Evolutionary conservation across 2,329 filamentous ascomycete genomes (phyloP), one percentile per base, ranked within the genome.

Genomic region (Cercospora sp.): DNA sequence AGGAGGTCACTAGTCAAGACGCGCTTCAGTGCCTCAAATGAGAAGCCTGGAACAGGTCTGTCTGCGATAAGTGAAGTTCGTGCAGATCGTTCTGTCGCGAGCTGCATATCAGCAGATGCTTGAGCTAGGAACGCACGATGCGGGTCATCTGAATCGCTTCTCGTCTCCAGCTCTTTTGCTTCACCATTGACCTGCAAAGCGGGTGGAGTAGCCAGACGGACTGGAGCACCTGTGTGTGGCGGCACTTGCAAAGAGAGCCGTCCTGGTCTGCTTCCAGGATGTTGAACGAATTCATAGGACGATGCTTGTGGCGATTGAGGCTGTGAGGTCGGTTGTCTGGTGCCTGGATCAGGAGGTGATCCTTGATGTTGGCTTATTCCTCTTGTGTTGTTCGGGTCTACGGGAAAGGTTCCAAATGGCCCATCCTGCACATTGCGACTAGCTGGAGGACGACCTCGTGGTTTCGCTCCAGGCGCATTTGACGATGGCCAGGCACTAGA

Each of bases 401-500:
- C 87, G 3, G 90, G 89, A 71, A 91, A 91, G 0, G 90, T 90
- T 4, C 88, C 89, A 72, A 89, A 91, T 0, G 90, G 88, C 0
- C 88, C 88, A 70, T 91, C 88, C 13, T 87, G 84, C 0, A 85
- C 84, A n/a, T 84, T 86, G 28, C 88, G 86, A 73, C 90, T 91
- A 65, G 89, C 91, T 0, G 92, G 92, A 51, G 94, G 94, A 68
- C 94, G 85, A 6, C 94, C 93, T 71, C 93, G 85, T 13, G 91
- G 84, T 78, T 94, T 96, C 1, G 90, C 89, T 4, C 85, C 87
- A 1, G 87, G 88, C 84, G 45, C 85, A 83, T 16, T 87, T 87
- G 67, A 86, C 87, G 70, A 88, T 88, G 65, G 88, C 94, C 94
- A 97, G 0, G 94, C 94, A 9, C 93, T 97, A 0, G 93, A 97